Evolutionary conservation across 2,329 filamentous ascomycete genomes (phyloP).

Genomic region (Alternaria triticimaculans): DNA sequence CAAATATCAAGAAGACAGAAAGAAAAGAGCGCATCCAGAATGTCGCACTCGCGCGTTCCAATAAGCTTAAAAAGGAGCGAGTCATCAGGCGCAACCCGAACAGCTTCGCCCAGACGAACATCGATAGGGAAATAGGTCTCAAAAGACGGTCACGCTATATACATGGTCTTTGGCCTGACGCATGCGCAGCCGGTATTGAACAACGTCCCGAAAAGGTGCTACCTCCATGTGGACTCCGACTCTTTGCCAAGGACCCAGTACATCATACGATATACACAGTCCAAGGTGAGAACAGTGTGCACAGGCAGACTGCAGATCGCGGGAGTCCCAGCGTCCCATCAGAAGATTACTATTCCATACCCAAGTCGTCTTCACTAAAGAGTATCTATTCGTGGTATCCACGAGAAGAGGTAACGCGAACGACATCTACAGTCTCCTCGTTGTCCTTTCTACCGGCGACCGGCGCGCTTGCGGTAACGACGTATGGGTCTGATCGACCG

Average conservation of each 20-base stretch:
- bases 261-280: slow-evolving; percentile 34
- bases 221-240: slow-evolving; percentile 12
- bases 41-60: slow-evolving; percentile 5
- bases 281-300: slow-evolving; percentile 31
- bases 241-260: slow-evolving; percentile 38
- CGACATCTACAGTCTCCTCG: slow-evolving; percentile 41
- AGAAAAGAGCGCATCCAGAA: slow-evolving; percentile 30
- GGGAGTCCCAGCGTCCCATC: background rate
- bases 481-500: slow-evolving; percentile 35
- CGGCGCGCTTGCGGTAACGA: slow-evolving; percentile 39
- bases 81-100: slow-evolving; percentile 27
- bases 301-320: slow-evolving; percentile 15
- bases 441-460: slow-evolving; percentile 36
- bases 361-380: background rate
- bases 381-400: slow-evolving; percentile 24
- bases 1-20: slow-evolving; percentile 50
- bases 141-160: slow-evolving; percentile 24
- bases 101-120: slow-evolving; percentile 23
- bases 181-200: slow-evolving; percentile 28
- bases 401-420: slow-evolving; percentile 30
- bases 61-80: slow-evolving; percentile 31
- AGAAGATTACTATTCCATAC: background rate
- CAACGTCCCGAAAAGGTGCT: slow-evolving; percentile 13
- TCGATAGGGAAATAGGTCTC: slow-evolving; percentile 39
- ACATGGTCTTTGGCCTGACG: slow-evolving; percentile 33